Percentiles rank a stretch among this genome's conserved stretches.
Conservation (phyloP, 140 eudicot species). For the Senecio squalidus region DNA sequence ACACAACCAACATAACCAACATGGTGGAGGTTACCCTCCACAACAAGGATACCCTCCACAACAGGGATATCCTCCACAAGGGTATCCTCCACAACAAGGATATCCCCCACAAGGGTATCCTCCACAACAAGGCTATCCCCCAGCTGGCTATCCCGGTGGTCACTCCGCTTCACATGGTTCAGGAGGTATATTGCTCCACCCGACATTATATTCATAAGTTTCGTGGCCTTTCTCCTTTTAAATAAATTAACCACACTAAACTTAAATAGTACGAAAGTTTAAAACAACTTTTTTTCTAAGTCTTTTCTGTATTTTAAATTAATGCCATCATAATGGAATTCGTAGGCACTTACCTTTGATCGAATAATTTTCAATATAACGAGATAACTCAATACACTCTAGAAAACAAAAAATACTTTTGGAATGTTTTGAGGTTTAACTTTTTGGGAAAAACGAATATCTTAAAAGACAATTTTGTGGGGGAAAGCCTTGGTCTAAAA, state of each 20-base stretch:
- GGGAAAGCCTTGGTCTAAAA: constrained; percentile 16
- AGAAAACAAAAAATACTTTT: not conserved
- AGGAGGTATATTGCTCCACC: constrained; percentile 29
- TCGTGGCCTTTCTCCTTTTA: constrained; percentile 5
- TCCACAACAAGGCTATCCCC: constrained; percentile 34
- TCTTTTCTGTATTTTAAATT: too few relatives aligned
- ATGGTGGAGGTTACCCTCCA: constrained; percentile 43
- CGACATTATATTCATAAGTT: not conserved
- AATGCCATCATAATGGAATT: too few relatives aligned
- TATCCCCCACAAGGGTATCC: constrained; percentile 25
- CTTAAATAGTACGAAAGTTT: too few relatives aligned
- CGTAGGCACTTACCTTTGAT: not conserved
- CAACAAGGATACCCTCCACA: constrained; percentile 36
- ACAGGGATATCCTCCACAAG: constrained; percentile 38
- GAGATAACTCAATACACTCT: not conserved
- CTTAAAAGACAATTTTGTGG: not conserved
- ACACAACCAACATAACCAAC: constrained; percentile 22
- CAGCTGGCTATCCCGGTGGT: constrained; percentile 28
- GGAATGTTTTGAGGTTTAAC: not conserved
- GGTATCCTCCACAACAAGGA: constrained; percentile 29
- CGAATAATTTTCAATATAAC: not conserved
- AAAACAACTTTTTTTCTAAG: too few relatives aligned
- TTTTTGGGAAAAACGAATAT: not conserved
- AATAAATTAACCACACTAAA: too few relatives aligned
- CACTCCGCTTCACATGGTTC: constrained; percentile 54